Evolutionary conservation across 192 early-diverging fungal genomes (phyloP), one percentile per base, ranked within the genome.

Genomic region (Chytriomyces confervae): DNA sequence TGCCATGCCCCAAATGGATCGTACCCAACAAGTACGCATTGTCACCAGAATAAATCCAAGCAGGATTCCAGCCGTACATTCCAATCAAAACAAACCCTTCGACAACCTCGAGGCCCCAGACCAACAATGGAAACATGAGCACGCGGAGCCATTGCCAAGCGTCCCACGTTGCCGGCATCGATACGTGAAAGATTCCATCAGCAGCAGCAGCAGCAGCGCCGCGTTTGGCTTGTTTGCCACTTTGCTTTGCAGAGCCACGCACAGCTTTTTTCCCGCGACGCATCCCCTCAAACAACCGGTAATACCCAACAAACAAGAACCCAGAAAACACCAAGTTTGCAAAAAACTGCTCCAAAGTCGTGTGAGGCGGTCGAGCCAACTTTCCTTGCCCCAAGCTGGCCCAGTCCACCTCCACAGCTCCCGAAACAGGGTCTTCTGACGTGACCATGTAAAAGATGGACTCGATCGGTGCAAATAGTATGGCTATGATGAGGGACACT

Each of bases 41-140:
- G 7, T 36, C 36, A 5, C 79, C 79, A 16, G 16, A 47, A 50
- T 80, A 80, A 66, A 69, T 66, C 79, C 79, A 80, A 7, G 79
- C 79, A 10, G 79, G 79, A 7, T 80, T 80, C 50, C 74, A 80
- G 4, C 79, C 79, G 43, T 80, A 80, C 72, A 72, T 20, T 44
- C 18, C 66, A 60, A 78, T 78, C 23, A 74, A 63, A 4, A 60
- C 53, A 61, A 18, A 74, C 2, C 72, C 72, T 63, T 74, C 72
- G 5, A 61, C 27, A 44, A 74, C 27, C 45, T 74, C 72, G 18
- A 74, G 44, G 2, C 61, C 47, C 72, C 72, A 74, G 44, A 74
- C 48, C 61, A 74, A 23, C 8, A 74, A 62, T n/a, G 72, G 72
- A 18, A 48, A 11, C 16, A 13, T n/a, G 10, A 72, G 16, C 50